Evolutionary conservation across 2,329 filamentous ascomycete genomes (phyloP), one percentile per base, ranked within the genome.

Genomic region (Penicillium sclerotiorum): DNA sequence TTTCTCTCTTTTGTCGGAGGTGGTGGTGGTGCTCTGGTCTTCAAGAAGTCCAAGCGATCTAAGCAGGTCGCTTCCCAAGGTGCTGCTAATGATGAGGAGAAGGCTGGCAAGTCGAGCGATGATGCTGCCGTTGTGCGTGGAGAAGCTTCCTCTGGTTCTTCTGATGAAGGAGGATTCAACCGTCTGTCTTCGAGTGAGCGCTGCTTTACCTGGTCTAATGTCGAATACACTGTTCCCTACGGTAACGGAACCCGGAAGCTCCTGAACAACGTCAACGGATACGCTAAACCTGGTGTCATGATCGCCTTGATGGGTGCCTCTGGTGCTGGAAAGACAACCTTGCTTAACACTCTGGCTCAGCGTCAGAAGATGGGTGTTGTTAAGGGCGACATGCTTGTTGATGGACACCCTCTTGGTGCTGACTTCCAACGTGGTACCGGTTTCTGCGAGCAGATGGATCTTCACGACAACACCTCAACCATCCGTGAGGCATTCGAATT

Each of bases 271-370:
- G 82, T 94, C 51, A 86, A 79, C 49, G 90, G 90, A 1, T 93
- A 89, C 58, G 89, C 85, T 1, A 91, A 90, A 62, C 90, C 90
- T 1, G 89, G 90, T 15, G 72, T 87, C 15, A 85, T 95, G 81
- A 84, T 90, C 36, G 90, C 90, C 0, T 75, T 95, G 1, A 89
- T 94, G 78, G 90, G 90, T 46, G 88, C 87, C 1, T 89, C 84
- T 4, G 89, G 88, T 36, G 90, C 90, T 8, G 90, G 90, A 11
- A 95, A 95, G 72, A 92, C 89, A 0, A 94, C 90, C 0, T 74
- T 95, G 0, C 77, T 95, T 15, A 91, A 94, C 68, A 90, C 87
- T 0, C 72, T 89, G 2, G 85, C 88, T 0, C 88, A 92, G 62
- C 82, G 89, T 2, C 86, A 90, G 65, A 84, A 76, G 13, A 78